Percentiles rank a stretch among this genome's conserved stretches.
These are phyloP conservation scores for Physcia stellaris DNA, from an alignment of 495 filamentous ascomycete species.

Conservation along the genomic window DNA sequence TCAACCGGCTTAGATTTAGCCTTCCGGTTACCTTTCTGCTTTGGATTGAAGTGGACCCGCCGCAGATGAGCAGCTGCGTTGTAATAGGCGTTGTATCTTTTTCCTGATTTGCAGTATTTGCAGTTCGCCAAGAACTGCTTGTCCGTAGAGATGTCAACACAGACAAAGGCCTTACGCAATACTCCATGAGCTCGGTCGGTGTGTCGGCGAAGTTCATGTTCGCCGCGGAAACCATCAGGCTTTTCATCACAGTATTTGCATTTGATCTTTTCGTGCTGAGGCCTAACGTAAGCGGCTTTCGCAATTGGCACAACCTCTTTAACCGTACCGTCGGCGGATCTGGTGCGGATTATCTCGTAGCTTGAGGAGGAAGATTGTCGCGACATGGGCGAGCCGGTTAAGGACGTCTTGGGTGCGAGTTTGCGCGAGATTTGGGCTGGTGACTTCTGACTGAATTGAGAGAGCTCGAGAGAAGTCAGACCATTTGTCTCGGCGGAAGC, in stretches of 20 bases:
- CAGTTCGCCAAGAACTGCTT: constrained; percentile 63
- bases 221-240: constrained; percentile 80
- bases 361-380: constrained; percentile 21
- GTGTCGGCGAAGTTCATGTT: constrained; percentile 85
- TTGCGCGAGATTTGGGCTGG: constrained; percentile 27
- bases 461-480: constrained; percentile 23
- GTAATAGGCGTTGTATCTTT: constrained; percentile 85
- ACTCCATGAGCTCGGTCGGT: constrained; percentile 62
- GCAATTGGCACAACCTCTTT: constrained; percentile 49
- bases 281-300: constrained; percentile 61
- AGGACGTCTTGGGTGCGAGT: constrained; percentile 32
- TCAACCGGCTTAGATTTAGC: constrained; percentile 42
- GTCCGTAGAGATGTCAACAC: constrained; percentile 48
- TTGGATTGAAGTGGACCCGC: constrained; percentile 72
- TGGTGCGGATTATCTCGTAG: constrained; percentile 39
- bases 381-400: constrained; percentile 15
- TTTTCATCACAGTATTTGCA: constrained; percentile 64
- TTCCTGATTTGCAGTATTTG: constrained; percentile 67
- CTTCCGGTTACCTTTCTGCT: constrained; percentile 35
- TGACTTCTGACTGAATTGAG: constrained; percentile 31
- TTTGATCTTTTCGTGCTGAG: constrained; percentile 59
- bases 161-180: constrained; percentile 71
- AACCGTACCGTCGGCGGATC: constrained; percentile 43
- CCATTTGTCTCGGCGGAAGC: constrained; percentile 23
- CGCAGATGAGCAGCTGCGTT: constrained; percentile 90